Conservation (phyloP, 768 basidiomycete genomes). For the Rhizopogon rudus region DNA sequence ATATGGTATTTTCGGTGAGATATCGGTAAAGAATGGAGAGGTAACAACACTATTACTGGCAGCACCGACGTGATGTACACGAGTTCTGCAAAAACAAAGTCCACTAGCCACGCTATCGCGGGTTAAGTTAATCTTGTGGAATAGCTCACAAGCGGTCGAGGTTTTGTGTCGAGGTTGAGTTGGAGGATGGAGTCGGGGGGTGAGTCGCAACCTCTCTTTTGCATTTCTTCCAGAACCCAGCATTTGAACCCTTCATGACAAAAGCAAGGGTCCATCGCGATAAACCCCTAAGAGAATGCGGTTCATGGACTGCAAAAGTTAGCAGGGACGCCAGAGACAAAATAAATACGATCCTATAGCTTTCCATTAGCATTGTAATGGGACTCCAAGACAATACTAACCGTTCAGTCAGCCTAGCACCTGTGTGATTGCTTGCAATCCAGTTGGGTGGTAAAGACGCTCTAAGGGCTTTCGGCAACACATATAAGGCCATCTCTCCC, state of each 20-base stretch:
- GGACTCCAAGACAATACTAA: slow-evolving; percentile 23
- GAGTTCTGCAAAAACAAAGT: not conserved
- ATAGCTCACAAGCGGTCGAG: not conserved
- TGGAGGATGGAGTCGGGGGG: slow-evolving; percentile 7
- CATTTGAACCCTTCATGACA: slow-evolving; percentile 55
- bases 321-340: slow-evolving; percentile 62
- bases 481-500: slow-evolving; percentile 79
- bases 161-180: not conserved
- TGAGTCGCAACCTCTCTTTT: slow-evolving; percentile 11
- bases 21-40: not conserved
- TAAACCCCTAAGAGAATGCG: slow-evolving; percentile 64
- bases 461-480: slow-evolving; percentile 65
- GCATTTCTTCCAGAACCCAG: slow-evolving; percentile 45
- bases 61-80: not conserved
- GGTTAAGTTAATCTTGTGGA: not conserved
- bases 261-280: slow-evolving; percentile 70
- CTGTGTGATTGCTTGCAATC: slow-evolving; percentile 38
- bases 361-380: slow-evolving; percentile 8
- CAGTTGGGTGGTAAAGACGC: slow-evolving; percentile 55
- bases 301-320: slow-evolving; percentile 56
- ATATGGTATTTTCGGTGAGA: not conserved
- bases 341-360: slow-evolving; percentile 49
- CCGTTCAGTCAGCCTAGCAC: slow-evolving; percentile 50
- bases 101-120: not conserved
- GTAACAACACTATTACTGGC: too few relatives aligned